phyloP scores from a whole-genome alignment of 1,284 basidiomycete genomes.

The Cutaneotrichosporon cutaneum region DNA sequence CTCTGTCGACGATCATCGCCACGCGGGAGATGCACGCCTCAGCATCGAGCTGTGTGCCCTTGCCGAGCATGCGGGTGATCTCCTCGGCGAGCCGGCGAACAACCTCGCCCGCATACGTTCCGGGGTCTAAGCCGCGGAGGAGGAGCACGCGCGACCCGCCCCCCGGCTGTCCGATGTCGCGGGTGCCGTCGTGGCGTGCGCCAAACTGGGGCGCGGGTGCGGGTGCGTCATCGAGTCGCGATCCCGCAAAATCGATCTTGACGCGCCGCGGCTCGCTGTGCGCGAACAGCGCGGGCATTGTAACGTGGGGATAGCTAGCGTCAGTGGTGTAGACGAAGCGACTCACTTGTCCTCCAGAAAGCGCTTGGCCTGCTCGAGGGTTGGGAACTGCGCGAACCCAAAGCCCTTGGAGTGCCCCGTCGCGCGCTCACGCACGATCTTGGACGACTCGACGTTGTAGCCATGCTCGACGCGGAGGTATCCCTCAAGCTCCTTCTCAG shows the following conservation, averaged over 20 bases:
- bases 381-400: conserved; percentile 87
- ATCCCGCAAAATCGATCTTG: conserved; percentile 81
- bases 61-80: conserved; percentile 60
- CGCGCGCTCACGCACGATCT: conserved; percentile 88
- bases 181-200: conserved; percentile 74
- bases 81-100: conserved; percentile 61
- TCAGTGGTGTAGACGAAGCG: conserved; percentile 17
- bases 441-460: conserved; percentile 54
- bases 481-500: conserved; percentile 78
- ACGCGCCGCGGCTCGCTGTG: conserved; percentile 62
- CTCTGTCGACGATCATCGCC: conserved; percentile 79
- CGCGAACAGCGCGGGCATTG: conserved; percentile 65
- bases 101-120: conserved; percentile 65
- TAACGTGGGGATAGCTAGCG: conserved; percentile 67
- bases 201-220: conserved; percentile 10
- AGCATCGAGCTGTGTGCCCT: conserved; percentile 68
- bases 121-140: conserved; percentile 78
- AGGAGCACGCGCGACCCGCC: conserved; percentile 62
- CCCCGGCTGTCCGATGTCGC: conserved; percentile 68
- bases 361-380: conserved; percentile 73
- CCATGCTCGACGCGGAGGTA: conserved; percentile 63
- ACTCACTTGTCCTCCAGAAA: conserved; percentile 74
- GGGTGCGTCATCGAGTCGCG: conserved; percentile 17
- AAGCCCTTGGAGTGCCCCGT: conserved; percentile 89
- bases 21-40: conserved; percentile 81